Evolutionary conservation across 495 filamentous ascomycete species (phyloP).

Genomic region (Neurospora africana): DNA sequence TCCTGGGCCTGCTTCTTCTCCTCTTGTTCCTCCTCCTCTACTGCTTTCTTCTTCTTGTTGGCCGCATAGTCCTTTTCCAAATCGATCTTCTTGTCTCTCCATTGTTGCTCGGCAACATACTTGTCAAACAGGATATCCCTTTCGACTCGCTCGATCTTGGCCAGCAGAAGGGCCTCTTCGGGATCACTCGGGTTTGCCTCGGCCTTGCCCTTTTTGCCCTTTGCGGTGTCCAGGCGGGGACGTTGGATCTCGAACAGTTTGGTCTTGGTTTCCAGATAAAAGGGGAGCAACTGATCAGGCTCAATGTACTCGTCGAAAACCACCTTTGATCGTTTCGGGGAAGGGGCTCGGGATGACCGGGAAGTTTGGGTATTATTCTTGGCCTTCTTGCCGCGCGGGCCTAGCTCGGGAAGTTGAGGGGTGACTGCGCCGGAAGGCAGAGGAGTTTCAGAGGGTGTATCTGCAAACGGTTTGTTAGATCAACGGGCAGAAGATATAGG

Average conservation of each 20-base stretch:
- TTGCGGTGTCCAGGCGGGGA: constrained; percentile 39
- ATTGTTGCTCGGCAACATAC: constrained; percentile 60
- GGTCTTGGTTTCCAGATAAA: constrained; percentile 60
- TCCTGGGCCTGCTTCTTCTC: constrained; percentile 17
- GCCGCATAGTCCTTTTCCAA: constrained; percentile 48
- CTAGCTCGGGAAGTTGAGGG: constrained; percentile 29
- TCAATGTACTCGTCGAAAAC: constrained; percentile 48
- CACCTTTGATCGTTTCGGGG: constrained; percentile 24
- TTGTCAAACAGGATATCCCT: constrained; percentile 81
- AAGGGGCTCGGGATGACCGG: constrained; percentile 9
- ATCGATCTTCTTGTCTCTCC: constrained; percentile 56
- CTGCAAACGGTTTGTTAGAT: constrained; percentile 12
- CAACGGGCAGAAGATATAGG: background rate
- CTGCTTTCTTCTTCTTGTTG: constrained; percentile 23
- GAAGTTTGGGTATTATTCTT: constrained; percentile 22
- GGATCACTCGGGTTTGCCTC: constrained; percentile 24
- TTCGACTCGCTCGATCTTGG: constrained; percentile 66
- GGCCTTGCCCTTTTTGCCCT: constrained; percentile 28
- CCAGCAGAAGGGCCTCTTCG: constrained; percentile 50
- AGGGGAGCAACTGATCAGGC: constrained; percentile 64
- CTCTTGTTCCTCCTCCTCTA: constrained; percentile 20
- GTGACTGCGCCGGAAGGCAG: constrained; percentile 37
- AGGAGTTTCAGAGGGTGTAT: constrained; percentile 37
- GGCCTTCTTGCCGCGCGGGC: constrained; percentile 18
- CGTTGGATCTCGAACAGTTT: constrained; percentile 64